A percentile compares a stretch with the other conserved stretches of the same genome.
Conservation (phyloP, 805 yeast genomes). For the Saccharomycopsis lassenensis region DNA sequence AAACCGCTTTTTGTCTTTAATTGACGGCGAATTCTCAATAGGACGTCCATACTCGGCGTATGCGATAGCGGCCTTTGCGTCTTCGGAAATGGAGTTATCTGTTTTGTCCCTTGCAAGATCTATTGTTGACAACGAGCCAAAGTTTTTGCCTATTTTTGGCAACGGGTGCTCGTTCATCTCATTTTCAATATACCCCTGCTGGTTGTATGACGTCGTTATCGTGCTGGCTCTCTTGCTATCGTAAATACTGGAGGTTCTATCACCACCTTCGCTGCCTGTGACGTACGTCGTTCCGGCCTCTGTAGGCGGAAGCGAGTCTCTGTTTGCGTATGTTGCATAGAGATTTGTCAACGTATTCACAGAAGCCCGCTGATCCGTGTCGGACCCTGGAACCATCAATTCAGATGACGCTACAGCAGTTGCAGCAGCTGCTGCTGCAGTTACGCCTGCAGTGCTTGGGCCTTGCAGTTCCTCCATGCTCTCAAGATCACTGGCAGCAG, state of each 20-base stretch:
- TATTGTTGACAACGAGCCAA: no score
- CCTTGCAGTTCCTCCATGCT: not conserved
- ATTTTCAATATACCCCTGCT: not conserved
- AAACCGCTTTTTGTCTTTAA: no score
- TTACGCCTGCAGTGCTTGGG: not conserved
- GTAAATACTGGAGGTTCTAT: conserved; percentile 9
- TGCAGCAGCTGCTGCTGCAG: not conserved
- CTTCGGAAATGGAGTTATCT: no score
- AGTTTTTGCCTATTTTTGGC: conserved; percentile 14
- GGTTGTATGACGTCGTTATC: not conserved
- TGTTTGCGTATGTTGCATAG: conserved; percentile 6
- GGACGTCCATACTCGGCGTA: no score
- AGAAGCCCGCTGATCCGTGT: conserved; percentile 5
- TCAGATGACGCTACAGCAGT: not conserved
- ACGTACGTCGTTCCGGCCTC: no score
- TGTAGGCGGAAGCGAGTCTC: not conserved
- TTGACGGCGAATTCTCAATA: no score
- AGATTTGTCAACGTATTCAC: conserved; percentile 10
- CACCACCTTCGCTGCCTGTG: not conserved
- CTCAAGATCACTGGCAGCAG: conserved; percentile 14
- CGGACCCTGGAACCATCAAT: not conserved
- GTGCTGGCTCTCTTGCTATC: conserved; percentile 11
- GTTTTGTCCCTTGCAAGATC: no score
- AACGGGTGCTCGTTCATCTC: conserved; percentile 10
- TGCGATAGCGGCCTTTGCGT: no score